A percentile compares a stretch with the other conserved stretches of the same genome.
Conservation (phyloP, 306 rosid species). For the Trifolium pratense region DNA sequence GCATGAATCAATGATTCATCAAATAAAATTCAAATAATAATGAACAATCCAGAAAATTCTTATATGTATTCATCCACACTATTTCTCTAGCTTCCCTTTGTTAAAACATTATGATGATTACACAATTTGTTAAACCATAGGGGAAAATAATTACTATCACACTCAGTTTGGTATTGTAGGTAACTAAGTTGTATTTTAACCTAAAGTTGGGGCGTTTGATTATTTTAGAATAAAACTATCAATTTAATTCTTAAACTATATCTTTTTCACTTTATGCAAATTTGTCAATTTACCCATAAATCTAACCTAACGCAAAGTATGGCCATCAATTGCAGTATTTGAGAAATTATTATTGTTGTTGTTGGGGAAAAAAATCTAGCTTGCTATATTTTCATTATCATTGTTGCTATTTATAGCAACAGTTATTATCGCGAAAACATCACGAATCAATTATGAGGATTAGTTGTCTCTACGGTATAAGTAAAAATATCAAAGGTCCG, state of each 20-base stretch:
- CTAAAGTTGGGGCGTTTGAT: not conserved
- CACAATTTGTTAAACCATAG: constrained; percentile 13
- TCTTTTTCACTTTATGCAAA: too few relatives aligned
- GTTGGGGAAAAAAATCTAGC: too few relatives aligned
- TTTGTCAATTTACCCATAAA: not conserved
- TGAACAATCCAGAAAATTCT: too few relatives aligned
- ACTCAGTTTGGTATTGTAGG: not conserved
- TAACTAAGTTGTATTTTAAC: not conserved
- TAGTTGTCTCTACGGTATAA: too few relatives aligned
- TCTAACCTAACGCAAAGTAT: not conserved
- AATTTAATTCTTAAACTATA: too few relatives aligned
- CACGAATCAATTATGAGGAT: too few relatives aligned
- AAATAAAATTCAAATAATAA: not conserved
- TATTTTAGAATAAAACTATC: not conserved
- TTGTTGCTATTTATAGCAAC: too few relatives aligned
- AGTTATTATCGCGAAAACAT: too few relatives aligned
- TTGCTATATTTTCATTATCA: too few relatives aligned
- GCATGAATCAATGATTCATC: not conserved
- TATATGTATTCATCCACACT: not conserved
- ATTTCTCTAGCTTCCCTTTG: not conserved
- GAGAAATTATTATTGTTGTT: not conserved
- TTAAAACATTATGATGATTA: too few relatives aligned
- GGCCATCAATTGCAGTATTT: not conserved
- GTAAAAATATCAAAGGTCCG: too few relatives aligned
- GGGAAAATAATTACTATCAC: not conserved